Evolutionary conservation across 1,284 basidiomycete species (phyloP).

Genomic region (Ceratobasidium sp.): DNA sequence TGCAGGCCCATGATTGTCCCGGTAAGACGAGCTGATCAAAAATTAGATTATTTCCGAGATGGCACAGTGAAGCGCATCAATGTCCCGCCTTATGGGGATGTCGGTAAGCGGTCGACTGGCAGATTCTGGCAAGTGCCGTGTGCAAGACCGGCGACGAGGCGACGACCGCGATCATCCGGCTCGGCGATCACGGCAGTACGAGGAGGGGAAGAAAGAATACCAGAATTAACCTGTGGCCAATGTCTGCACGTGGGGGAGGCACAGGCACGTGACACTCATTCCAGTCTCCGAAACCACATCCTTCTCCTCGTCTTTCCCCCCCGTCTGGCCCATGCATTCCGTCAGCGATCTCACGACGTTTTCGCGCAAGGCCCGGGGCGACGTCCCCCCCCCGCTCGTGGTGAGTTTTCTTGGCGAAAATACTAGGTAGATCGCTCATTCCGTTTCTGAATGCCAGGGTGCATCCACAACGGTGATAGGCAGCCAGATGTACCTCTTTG

Average conservation of each 20-base stretch:
- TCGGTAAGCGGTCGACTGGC: background rate
- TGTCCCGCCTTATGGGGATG: constrained; percentile 18
- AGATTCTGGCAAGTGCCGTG: constrained; percentile 34
- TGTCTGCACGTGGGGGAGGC: constrained; percentile 29
- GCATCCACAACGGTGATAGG: constrained; percentile 86
- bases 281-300: constrained; percentile 25
- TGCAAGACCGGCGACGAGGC: background rate
- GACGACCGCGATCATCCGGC: constrained; percentile 11
- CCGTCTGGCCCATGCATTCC: constrained; percentile 66
- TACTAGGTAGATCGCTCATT: constrained; percentile 30
- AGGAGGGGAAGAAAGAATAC: background rate
- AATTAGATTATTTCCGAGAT: background rate
- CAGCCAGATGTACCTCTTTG: constrained; percentile 87
- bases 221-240: constrained; percentile 12
- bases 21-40: constrained; percentile 1
- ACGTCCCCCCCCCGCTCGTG: constrained; percentile 88
- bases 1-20: background rate
- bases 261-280: constrained; percentile 30
- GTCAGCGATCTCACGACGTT: constrained; percentile 90
- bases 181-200: background rate
- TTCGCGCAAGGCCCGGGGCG: constrained; percentile 81
- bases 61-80: background rate
- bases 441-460: constrained; percentile 58
- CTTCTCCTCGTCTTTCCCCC: constrained; percentile 1
- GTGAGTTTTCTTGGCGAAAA: constrained; percentile 63